These are phyloP conservation scores for Aspergillus viridinutans DNA, from an alignment of 2,329 filamentous ascomycete genomes.

Conservation along the genomic window DNA sequence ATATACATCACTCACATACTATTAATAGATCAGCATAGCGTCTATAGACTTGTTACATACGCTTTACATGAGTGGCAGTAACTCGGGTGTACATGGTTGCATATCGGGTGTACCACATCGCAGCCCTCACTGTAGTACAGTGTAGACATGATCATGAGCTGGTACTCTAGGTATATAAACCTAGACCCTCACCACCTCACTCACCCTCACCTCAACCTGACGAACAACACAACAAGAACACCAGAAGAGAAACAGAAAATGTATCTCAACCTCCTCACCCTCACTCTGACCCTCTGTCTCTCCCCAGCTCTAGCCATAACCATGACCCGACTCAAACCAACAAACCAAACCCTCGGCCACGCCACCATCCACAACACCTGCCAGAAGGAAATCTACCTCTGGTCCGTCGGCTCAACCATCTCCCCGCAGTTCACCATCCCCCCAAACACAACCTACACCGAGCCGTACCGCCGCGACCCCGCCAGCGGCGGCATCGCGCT, in stretches of 20 bases:
- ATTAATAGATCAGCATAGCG: neutral
- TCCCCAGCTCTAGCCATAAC: neutral
- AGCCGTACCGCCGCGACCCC: constrained; percentile 32
- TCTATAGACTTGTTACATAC: too few species aligned
- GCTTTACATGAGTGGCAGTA: too few species aligned
- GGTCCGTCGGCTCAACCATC: constrained; percentile 32
- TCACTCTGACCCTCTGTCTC: constrained; percentile 1
- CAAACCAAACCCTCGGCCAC: constrained; percentile 20
- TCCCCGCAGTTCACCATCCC: constrained; percentile 20
- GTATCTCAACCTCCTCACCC: constrained; percentile 1
- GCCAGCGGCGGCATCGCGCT: constrained; percentile 39
- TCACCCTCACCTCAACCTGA: too few species aligned
- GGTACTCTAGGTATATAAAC: neutral
- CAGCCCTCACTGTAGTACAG: too few species aligned
- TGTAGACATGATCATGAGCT: too few species aligned
- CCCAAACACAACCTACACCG: constrained; percentile 25
- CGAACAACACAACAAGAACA: neutral
- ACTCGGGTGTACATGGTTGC: neutral
- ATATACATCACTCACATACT: neutral
- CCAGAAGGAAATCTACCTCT: constrained; percentile 30
- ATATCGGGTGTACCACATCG: too few species aligned
- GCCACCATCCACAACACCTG: constrained; percentile 36
- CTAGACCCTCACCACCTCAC: neutral
- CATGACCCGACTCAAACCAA: too few species aligned
- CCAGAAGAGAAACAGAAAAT: neutral